Evolutionary conservation across 768 basidiomycete species (phyloP).

Genomic region (Trametes cingulata): DNA sequence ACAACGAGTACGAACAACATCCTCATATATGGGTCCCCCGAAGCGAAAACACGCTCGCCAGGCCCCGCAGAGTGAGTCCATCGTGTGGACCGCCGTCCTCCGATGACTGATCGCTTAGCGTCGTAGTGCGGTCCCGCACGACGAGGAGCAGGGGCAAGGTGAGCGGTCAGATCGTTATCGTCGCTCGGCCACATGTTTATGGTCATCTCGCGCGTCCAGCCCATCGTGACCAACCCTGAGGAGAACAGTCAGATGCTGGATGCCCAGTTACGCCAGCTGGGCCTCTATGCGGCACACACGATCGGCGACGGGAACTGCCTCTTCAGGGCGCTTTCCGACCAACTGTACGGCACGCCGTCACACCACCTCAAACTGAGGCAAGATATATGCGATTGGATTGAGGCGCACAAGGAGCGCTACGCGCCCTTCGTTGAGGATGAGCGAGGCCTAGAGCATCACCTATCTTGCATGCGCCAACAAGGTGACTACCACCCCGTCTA

Average conservation of each 20-base stretch:
- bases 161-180: conserved; percentile 30
- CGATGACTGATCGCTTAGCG: conserved; percentile 26
- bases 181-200: conserved; percentile 14
- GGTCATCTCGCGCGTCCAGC: not conserved
- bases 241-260: conserved; percentile 67
- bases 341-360: conserved; percentile 75
- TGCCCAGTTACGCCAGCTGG: conserved; percentile 72
- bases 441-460: conserved; percentile 69
- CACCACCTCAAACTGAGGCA: conserved; percentile 67
- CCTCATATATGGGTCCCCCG: conserved; percentile 41
- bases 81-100: conserved; percentile 13
- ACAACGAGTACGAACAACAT: conserved; percentile 25
- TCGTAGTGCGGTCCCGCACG: conserved; percentile 54
- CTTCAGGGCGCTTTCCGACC: conserved; percentile 88
- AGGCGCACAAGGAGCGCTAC: conserved; percentile 66
- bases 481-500: conserved; percentile 41
- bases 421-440: conserved; percentile 88
- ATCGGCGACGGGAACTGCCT: conserved; percentile 93
- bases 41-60: conserved; percentile 41
- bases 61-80: conserved; percentile 42
- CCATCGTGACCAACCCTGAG: conserved; percentile 50
- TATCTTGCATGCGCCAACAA: conserved; percentile 76
- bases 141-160: conserved; percentile 61
- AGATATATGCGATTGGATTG: conserved; percentile 85
- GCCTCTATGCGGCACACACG: conserved; percentile 85